Evolutionary conservation across 2,329 filamentous ascomycete genomes (phyloP).

Genomic region (Dryadomyces sulphureus): DNA sequence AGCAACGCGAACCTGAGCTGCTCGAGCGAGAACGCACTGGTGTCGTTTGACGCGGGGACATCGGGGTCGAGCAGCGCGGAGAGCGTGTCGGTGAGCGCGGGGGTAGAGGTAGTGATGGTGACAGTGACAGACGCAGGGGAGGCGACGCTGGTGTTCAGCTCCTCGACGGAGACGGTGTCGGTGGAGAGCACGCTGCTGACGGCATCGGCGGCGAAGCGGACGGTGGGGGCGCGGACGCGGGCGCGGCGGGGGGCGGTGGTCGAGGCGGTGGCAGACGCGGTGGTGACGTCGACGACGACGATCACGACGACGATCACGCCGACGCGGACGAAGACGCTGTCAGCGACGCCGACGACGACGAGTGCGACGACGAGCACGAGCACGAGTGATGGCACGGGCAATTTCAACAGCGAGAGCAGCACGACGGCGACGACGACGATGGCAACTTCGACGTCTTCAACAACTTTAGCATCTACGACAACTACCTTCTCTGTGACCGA

Average conservation of each 20-base stretch:
- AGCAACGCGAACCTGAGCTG: constrained; percentile 65
- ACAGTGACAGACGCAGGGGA: constrained; percentile 3
- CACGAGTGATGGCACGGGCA: constrained; percentile 11
- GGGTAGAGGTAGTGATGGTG: constrained; percentile 9
- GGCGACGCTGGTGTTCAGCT: not conserved
- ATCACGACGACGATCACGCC: constrained; percentile 13
- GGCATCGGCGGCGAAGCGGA: not conserved
- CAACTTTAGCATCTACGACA: constrained; percentile 18
- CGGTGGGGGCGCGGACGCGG: constrained; percentile 12
- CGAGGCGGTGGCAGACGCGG: not conserved
- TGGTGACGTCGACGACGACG: constrained; percentile 11
- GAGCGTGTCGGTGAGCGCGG: constrained; percentile 12
- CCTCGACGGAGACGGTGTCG: not conserved
- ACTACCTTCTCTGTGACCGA: constrained; percentile 35
- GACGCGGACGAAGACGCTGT: constrained; percentile 13
- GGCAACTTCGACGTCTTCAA: constrained; percentile 19
- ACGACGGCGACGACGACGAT: constrained; percentile 12
- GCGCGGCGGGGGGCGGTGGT: too few relatives aligned
- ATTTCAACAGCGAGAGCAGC: not conserved
- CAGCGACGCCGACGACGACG: constrained; percentile 12
- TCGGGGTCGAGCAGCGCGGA: constrained; percentile 19
- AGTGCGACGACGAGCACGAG: constrained; percentile 15
- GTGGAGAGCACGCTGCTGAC: constrained; percentile 13
- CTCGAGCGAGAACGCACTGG: constrained; percentile 69
- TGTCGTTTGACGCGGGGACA: constrained; percentile 58